These are phyloP conservation scores for Tolypocladium tundrense DNA, from an alignment of 2,329 filamentous ascomycete genomes.

Conservation along the genomic window DNA sequence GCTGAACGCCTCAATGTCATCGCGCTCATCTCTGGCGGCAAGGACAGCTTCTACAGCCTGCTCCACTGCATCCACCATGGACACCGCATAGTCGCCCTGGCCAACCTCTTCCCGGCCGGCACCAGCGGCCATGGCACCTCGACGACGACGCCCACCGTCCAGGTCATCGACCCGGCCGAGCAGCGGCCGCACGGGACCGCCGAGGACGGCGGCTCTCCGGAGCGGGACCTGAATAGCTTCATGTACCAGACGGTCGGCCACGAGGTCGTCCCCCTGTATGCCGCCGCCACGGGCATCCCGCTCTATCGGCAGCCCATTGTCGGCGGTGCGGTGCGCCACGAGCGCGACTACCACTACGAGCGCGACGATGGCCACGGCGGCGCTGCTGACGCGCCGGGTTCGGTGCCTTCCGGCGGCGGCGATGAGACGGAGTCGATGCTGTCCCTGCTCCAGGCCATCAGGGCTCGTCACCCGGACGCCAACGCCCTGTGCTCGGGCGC, in stretches of 20 bases:
- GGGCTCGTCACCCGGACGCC: conserved; percentile 61
- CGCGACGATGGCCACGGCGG: background rate
- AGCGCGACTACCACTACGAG: conserved; percentile 54
- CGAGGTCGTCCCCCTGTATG: conserved; percentile 75
- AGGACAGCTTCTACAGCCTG: conserved; percentile 91
- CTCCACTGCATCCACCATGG: conserved; percentile 83
- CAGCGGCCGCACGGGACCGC: background rate
- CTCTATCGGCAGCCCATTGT: conserved; percentile 71
- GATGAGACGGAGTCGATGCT: conserved; percentile 89
- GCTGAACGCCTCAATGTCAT: conserved; percentile 61
- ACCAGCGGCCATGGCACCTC: background rate
- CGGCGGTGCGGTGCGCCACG: conserved; percentile 60
- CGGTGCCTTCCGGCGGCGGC: conserved; percentile 4
- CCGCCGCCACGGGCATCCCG: conserved; percentile 66
- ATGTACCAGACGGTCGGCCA: conserved; percentile 99
- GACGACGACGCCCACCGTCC: background rate
- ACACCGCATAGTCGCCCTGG: conserved; percentile 76
- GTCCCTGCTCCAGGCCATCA: conserved; percentile 59
- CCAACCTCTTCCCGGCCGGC: conserved; percentile 62
- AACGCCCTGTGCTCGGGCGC: conserved; percentile 86
- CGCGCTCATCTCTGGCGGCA: conserved; percentile 87
- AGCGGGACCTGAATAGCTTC: conserved; percentile 76
- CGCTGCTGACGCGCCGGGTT: conserved; percentile 8
- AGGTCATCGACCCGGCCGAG: conserved; percentile 10
- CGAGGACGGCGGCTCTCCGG: conserved; percentile 4